Conservation (phyloP, 345 rosid genomes). For the Eucalyptus tenuipes region DNA sequence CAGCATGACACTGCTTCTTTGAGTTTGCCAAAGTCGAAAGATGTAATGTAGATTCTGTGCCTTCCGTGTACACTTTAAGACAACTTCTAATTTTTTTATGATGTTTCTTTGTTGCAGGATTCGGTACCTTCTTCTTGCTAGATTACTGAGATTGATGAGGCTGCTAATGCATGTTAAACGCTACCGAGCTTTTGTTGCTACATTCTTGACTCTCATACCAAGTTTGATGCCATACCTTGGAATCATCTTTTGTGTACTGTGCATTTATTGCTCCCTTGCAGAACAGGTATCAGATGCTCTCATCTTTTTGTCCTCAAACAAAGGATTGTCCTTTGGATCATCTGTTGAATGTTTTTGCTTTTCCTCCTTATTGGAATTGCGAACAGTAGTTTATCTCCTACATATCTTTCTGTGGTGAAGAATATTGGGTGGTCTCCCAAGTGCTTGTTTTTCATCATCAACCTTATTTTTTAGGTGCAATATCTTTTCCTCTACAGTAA, state of each 20-base stretch:
- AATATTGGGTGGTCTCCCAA: neutral
- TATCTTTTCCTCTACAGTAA: neutral
- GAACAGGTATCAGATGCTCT: constrained; percentile 48
- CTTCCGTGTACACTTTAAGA: neutral
- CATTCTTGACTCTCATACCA: constrained; percentile 83
- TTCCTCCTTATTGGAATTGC: neutral
- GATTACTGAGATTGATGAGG: constrained; percentile 88
- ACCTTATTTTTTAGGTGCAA: neutral
- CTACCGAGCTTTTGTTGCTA: constrained; percentile 85
- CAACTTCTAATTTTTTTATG: neutral
- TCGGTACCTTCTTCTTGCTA: constrained; percentile 92
- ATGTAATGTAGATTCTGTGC: neutral
- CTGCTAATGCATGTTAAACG: constrained; percentile 63
- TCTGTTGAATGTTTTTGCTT: neutral
- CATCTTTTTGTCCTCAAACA: neutral
- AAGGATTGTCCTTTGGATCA: neutral
- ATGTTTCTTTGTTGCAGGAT: constrained; percentile 39
- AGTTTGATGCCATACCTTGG: constrained; percentile 97
- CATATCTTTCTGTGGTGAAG: neutral
- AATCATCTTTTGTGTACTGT: constrained; percentile 69
- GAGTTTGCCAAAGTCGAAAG: neutral
- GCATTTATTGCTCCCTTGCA: constrained; percentile 91
- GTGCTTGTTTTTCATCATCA: neutral
- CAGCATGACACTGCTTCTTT: neutral
- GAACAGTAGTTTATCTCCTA: neutral